Conservation (phyloP, 345 rosid species). For the Salix koriyanagi region DNA sequence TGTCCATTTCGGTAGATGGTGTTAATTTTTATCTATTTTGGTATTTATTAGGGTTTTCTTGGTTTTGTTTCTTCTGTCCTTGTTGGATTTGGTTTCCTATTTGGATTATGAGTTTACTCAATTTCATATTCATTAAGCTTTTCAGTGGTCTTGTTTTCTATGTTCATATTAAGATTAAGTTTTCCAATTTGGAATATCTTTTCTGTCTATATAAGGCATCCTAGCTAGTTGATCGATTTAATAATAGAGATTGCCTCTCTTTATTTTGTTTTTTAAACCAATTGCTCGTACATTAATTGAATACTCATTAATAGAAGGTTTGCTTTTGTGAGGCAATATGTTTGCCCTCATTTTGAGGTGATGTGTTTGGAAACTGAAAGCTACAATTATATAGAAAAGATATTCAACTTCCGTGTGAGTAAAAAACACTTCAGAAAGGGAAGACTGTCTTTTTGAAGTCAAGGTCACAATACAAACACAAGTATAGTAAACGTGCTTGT, state of each 20-base stretch:
- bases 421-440: background rate
- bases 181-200: background rate
- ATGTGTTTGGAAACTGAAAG: background rate
- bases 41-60: too few relatives aligned
- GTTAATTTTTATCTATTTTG: too few relatives aligned
- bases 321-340: background rate
- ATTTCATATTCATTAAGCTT: background rate
- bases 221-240: background rate
- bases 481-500: background rate
- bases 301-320: background rate
- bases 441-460: background rate
- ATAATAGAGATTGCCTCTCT: background rate
- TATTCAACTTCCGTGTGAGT: background rate
- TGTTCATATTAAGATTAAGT: background rate
- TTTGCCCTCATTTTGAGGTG: background rate
- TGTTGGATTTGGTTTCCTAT: background rate
- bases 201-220: background rate
- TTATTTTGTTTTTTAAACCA: background rate
- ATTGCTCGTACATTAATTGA: background rate
- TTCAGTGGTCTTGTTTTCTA: background rate
- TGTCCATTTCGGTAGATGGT: too few relatives aligned
- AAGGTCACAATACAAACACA: background rate
- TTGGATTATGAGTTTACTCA: background rate
- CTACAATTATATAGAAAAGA: background rate
- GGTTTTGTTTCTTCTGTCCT: background rate